Evolutionary conservation across 345 rosid species (phyloP), one percentile per base, ranked within the genome.

Genomic region (Anacardium occidentale): DNA sequence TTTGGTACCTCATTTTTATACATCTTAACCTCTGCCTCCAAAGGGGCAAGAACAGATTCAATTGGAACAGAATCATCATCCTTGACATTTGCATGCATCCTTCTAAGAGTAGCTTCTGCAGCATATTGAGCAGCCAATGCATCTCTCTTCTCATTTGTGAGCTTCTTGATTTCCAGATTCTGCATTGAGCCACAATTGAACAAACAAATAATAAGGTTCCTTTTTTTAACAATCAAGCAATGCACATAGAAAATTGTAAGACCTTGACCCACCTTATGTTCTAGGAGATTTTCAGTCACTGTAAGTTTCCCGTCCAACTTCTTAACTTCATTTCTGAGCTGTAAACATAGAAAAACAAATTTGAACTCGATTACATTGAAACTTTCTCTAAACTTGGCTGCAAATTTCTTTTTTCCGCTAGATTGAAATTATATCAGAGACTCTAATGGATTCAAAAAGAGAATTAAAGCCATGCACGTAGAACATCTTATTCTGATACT

Each of bases 71-170:
- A 74, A 17, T 87, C 91, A 64, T 89, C 87, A 14, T 95, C 99
- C 78, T 83, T 91, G 42, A 85, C 89, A 70, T 79, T 81, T 42
- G 82, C 84, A 50, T 89, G 88, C 47, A 92, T 85, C 83, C 97
- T 88, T 74, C 96, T 80, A 3, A 92, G 90, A 67, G 96, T 83
- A 59, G 86, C 92, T 83, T 92, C 99, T 15, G 96, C 97, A 21
- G 96, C 97, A 53, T 85, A 91, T 40, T 88, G 99, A n/a, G 93
- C 98, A 15, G 96, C 89, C 52, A 91, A 22, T 58, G 98, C 98
- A 60, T 92, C 94, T 85, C 83, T 92, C 82, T 87, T 91, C 77
- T 88, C 96, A 20, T 74, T 78, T 55, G 25, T 48, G 10, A 92
- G 80, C 68, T 83, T 91, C 85, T 81, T 95, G 76, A 88, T 82